Evolutionary conservation across 306 rosid species (phyloP), one percentile per base, ranked within the genome.

Genomic region (Cajanus cajan): DNA sequence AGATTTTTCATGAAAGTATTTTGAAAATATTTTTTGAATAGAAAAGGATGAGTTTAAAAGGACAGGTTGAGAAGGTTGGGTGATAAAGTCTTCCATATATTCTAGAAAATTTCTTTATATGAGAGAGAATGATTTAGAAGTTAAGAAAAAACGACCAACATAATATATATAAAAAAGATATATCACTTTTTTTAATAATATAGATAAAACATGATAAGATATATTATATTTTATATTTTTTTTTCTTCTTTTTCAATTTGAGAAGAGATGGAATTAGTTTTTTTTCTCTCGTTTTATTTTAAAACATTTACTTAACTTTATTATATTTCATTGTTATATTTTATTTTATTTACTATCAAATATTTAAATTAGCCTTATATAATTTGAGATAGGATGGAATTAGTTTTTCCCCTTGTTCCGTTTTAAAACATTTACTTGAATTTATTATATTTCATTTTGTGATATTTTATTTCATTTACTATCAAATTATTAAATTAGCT

Each of bases 171-270:
- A n/a, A n/a, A n/a, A n/a, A n/a, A n/a, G n/a, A n/a, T n/a, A n/a
- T n/a, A n/a, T n/a, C n/a, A n/a, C n/a, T n/a, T n/a, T n/a, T n/a
- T n/a, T n/a, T n/a, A n/a, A n/a, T n/a, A n/a, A n/a, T n/a, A n/a
- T n/a, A 40, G 9, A 40, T 40, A 40, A 40, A 8, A 40, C 9
- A 2, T 40, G 44, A 40, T 40, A 40, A 40, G 47, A 43, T 11
- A 43, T 7, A 43, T 39, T 39, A 39, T 39, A 39, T 43, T 43
- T 43, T 43, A 45, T 45, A 2, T 13, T 45, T 4, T 45, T 45
- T 71, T 88, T 77, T 78, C 92, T 28, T 75, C 72, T 50, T 22
- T 50, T 50, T 50, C 22, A 50, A 50, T 50, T 40, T 40, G 44
- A 40, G 44, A 40, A 6, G 7, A 4, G 37, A 34, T 34, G 37